Percentiles rank a stretch among this genome's conserved stretches.
Conservation (phyloP, 306 rosid genomes). For the Dalbergia oliveri region DNA sequence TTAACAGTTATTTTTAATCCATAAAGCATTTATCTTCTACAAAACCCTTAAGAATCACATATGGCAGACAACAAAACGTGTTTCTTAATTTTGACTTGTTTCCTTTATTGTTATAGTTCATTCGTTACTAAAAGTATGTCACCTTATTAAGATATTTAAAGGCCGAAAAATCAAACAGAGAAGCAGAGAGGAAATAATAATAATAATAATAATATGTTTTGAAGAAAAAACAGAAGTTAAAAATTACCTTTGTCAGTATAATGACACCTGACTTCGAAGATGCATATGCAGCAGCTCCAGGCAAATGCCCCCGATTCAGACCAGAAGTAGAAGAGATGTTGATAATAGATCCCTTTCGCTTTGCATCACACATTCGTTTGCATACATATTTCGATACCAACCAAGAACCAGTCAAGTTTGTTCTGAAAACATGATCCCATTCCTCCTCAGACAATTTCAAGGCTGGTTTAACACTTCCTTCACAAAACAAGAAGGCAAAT, state of each 20-base stretch:
- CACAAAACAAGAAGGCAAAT: slow-evolving; percentile 8
- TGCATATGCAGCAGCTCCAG: slow-evolving; percentile 74
- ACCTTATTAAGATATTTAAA: slow-evolving; percentile 15
- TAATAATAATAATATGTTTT: background rate
- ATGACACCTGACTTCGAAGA: slow-evolving; percentile 73
- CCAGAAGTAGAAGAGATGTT: slow-evolving; percentile 79
- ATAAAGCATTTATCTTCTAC: too few relatives aligned
- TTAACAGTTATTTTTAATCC: too few relatives aligned
- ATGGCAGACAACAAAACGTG: background rate
- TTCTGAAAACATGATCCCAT: slow-evolving; percentile 67
- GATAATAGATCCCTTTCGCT: slow-evolving; percentile 67
- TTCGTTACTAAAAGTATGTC: background rate
- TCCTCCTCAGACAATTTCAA: slow-evolving; percentile 74
- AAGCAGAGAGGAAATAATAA: background rate
- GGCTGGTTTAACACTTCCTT: slow-evolving; percentile 73
- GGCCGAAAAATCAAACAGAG: background rate
- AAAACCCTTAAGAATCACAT: too few relatives aligned
- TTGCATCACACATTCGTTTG: slow-evolving; percentile 63
- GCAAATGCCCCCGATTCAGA: slow-evolving; percentile 68
- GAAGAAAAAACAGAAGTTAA: slow-evolving; percentile 12
- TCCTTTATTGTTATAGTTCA: slow-evolving; percentile 11
- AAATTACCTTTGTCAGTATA: slow-evolving; percentile 66
- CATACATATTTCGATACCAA: slow-evolving; percentile 77
- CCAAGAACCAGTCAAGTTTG: slow-evolving; percentile 81
- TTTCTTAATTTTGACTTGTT: slow-evolving; percentile 1